These are phyloP conservation scores for Stephania japonica DNA, from an alignment of 164 flowering plant species.

Conservation along the genomic window DNA sequence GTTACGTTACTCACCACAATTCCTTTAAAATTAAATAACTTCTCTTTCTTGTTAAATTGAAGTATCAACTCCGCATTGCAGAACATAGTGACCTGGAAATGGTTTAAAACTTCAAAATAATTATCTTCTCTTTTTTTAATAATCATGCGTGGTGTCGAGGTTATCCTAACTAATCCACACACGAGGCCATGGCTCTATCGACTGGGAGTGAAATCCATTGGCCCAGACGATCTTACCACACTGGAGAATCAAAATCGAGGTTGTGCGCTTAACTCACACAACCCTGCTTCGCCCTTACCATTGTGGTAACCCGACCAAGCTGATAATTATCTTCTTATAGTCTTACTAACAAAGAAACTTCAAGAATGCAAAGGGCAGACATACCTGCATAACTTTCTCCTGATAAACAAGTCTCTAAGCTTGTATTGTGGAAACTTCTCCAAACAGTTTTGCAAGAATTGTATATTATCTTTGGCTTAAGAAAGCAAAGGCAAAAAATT, in stretches of 20 bases:
- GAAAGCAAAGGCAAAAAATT: constrained; percentile 21
- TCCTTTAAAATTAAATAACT: constrained; percentile 78
- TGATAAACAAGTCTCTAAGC: constrained; percentile 49
- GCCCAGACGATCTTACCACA: too few relatives aligned
- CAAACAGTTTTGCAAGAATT: constrained; percentile 56
- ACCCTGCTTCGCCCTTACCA: too few relatives aligned
- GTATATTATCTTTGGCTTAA: constrained; percentile 58
- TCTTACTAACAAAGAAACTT: too few relatives aligned
- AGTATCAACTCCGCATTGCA: constrained; percentile 78
- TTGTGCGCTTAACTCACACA: too few relatives aligned
- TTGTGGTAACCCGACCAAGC: too few relatives aligned
- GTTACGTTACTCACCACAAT: constrained; percentile 60
- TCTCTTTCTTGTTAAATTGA: constrained; percentile 53
- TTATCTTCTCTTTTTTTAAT: too few relatives aligned
- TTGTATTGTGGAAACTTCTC: constrained; percentile 53
- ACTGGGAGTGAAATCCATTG: too few relatives aligned
- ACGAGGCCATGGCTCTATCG: too few relatives aligned
- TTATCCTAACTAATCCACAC: too few relatives aligned
- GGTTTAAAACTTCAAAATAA: background rate
- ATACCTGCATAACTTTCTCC: constrained; percentile 83
- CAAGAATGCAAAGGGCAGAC: background rate
- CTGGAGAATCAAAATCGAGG: too few relatives aligned
- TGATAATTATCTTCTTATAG: background rate
- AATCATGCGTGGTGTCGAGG: too few relatives aligned
- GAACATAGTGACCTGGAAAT: constrained; percentile 73